Evolutionary conservation across 495 filamentous ascomycete species (phyloP).

Genomic region (Podospora pseudopauciseta): DNA sequence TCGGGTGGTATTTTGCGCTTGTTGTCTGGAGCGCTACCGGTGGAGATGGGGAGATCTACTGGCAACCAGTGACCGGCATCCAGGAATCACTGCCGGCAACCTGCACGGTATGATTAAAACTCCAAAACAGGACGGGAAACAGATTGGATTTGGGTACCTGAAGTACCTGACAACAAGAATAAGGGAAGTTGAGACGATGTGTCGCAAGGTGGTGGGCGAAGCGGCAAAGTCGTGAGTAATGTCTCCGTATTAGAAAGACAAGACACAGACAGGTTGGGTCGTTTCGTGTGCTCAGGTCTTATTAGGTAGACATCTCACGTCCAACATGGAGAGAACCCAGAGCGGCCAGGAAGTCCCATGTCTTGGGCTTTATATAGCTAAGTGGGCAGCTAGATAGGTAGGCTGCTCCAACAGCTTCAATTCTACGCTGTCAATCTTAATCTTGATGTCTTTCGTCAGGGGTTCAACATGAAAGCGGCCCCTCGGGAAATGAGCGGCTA

Average conservation of each 20-base stretch:
- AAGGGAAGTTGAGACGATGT: background rate
- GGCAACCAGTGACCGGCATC: background rate
- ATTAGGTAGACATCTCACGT: background rate
- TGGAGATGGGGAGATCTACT: background rate
- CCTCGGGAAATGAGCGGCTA: constrained; percentile 22
- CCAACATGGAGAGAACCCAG: background rate
- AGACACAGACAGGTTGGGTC: background rate
- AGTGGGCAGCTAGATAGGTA: background rate
- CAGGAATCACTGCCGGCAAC: background rate
- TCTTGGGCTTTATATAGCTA: background rate
- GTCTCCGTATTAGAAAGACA: too few relatives aligned
- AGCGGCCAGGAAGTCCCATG: background rate
- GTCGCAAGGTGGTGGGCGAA: background rate
- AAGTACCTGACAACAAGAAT: background rate
- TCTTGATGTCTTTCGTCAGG: background rate
- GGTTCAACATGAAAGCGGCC: constrained; percentile 17
- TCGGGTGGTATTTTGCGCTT: constrained; percentile 6
- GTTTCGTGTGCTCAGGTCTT: background rate
- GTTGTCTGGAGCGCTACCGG: background rate
- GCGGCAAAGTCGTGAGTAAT: background rate
- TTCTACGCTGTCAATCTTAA: background rate
- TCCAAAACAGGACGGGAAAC: background rate
- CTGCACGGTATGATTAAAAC: background rate
- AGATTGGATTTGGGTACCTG: background rate
- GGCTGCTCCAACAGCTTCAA: background rate